Evolutionary conservation across 805 yeast genomes (phyloP).

Genomic region (Suhomyces sp.): DNA sequence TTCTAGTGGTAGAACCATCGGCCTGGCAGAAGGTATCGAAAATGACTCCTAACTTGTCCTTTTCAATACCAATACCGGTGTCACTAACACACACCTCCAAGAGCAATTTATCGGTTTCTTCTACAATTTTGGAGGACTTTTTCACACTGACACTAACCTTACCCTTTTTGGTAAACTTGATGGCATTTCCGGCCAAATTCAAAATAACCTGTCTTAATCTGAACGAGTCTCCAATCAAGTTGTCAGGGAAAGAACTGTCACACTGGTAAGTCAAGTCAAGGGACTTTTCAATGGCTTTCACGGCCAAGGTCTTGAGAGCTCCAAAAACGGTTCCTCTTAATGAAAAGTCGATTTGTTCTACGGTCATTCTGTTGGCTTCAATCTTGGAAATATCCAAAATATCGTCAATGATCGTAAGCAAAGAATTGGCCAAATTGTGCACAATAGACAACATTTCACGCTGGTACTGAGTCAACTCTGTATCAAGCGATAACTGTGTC

Average conservation of each 20-base stretch:
- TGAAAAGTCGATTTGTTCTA: constrained; percentile 84
- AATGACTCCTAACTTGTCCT: constrained; percentile 78
- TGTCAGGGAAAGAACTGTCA: constrained; percentile 85
- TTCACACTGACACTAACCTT: constrained; percentile 75
- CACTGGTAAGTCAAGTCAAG: constrained; percentile 76
- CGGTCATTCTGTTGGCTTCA: constrained; percentile 92
- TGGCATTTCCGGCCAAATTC: constrained; percentile 86
- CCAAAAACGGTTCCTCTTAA: constrained; percentile 86
- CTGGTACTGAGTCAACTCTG: constrained; percentile 86
- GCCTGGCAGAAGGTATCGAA: constrained; percentile 92
- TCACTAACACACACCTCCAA: constrained; percentile 85
- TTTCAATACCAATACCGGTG: constrained; percentile 87
- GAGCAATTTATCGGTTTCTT: constrained; percentile 44
- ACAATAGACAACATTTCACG: constrained; percentile 89
- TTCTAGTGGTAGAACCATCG: constrained; percentile 89
- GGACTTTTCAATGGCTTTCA: constrained; percentile 84
- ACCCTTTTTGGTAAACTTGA: constrained; percentile 80
- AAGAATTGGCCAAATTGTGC: constrained; percentile 80
- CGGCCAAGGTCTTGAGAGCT: constrained; percentile 84
- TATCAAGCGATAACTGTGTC: constrained; percentile 86
- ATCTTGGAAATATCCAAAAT: constrained; percentile 89
- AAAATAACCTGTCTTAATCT: constrained; percentile 83
- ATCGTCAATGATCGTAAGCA: constrained; percentile 84
- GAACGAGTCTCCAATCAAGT: constrained; percentile 84
- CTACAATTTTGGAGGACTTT: constrained; percentile 40